A percentile compares a stretch with the other conserved stretches of the same genome.
These are phyloP conservation scores for Sporothrix inflata DNA, from an alignment of 2,329 filamentous ascomycete genomes.

Conservation along the genomic window DNA sequence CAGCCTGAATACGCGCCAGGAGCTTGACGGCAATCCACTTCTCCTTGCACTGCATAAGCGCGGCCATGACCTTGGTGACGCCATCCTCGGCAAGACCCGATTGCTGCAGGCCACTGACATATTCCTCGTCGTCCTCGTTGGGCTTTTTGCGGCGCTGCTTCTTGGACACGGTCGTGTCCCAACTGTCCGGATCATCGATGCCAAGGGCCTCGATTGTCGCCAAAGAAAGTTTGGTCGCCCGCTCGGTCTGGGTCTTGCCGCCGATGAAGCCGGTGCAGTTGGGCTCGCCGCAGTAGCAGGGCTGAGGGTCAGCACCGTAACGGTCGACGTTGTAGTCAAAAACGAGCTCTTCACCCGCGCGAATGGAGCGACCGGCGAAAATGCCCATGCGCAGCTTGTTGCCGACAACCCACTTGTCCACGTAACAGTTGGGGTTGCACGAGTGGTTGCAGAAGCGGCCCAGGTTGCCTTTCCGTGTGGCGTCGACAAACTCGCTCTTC, in stretches of 20 bases:
- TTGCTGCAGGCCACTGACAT: constrained; percentile 84
- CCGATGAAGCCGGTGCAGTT: constrained; percentile 98
- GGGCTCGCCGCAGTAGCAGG: constrained; percentile 91
- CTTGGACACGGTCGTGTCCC: constrained; percentile 88
- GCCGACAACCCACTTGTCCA: constrained; percentile 99
- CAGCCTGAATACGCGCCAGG: constrained; percentile 82
- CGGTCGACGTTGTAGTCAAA: constrained; percentile 99
- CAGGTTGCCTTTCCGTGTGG: constrained; percentile 93
- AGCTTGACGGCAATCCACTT: constrained; percentile 99
- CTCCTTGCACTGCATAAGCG: constrained; percentile 96
- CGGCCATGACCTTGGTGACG: constrained; percentile 93
- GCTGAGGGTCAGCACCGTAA: constrained; percentile 94
- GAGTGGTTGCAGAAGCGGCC: constrained; percentile 99
- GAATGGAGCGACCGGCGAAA: constrained; percentile 83
- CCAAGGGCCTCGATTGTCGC: constrained; percentile 93
- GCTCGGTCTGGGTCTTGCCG: constrained; percentile 95
- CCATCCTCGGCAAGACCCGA: constrained; percentile 78
- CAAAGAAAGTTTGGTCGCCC: constrained; percentile 86
- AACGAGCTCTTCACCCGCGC: constrained; percentile 89
- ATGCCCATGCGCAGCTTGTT: constrained; percentile 99
- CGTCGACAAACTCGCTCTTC: constrained; percentile 95
- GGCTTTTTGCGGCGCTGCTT: constrained; percentile 91
- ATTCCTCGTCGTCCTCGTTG: constrained; percentile 91
- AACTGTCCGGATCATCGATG: constrained; percentile 88
- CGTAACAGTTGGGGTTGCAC: constrained; percentile 97